Evolutionary conservation across 202 grass and related monocot genomes (phyloP), one percentile per base, ranked within the genome.

Genomic region (Schoenoplectus triqueter): DNA sequence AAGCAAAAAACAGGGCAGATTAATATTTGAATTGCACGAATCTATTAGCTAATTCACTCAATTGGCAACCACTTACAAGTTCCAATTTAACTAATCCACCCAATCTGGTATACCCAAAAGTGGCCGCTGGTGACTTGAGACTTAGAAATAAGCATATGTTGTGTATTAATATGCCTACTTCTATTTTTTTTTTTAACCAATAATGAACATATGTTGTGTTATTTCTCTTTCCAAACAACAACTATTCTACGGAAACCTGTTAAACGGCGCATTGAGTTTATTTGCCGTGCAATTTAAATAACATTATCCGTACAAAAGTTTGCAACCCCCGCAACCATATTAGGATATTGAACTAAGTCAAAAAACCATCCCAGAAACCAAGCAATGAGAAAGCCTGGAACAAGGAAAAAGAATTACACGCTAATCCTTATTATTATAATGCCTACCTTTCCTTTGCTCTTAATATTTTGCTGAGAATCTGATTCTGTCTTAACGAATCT

Each of bases 401-500:
- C 40, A 73, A 84, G 41, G 84, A 67, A 74, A 87, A 73, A 63
- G 65, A 83, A 83, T 54, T 69, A 54, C 19, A 85, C 73, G 69
- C 64, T 50, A 57, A 73, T 20, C 9, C 11, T 65, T 31, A 18
- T 54, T 62, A 62, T 59, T 31, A 31, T 31, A 44, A 55, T 87
- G 64, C 84, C 71, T 82, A 69, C 67, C 80, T 59, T 59, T 15
- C 56, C 56, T 80, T 73, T 73, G 52, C 52, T 82, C 62, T 51
- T 64, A 46, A 73, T 59, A 59, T 59, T 59, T 82, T 78, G 17
- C 42, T 48, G 15, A 44, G 88, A 90, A 90, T 87, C 85, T 71
- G 88, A 90, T 90, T 87, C 88, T 73, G 17, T 64, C 10, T 71
- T 40, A 55, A 19, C 10, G 21, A 76, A 56, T 73, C 72, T 68